A percentile compares a stretch with the other conserved stretches of the same genome.
phyloP scores from a whole-genome alignment of 192 early-diverging fungal genomes.

The Cetraspora pellucida region DNA sequence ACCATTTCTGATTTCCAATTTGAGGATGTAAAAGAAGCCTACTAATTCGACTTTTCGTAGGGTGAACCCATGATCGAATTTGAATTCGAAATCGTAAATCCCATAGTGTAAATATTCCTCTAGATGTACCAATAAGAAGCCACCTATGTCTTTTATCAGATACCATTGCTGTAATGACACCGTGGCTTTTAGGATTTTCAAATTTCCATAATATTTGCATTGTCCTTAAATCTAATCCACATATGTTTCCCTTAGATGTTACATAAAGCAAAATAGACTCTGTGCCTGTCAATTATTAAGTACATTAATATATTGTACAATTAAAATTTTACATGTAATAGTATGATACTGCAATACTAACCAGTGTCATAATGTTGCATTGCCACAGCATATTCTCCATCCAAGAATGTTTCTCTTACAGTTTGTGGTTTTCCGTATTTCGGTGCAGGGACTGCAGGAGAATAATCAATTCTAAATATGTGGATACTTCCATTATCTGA shows the following conservation, averaged over 20 bases:
- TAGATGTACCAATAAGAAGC: constrained; percentile 72
- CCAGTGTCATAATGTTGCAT: constrained; percentile 73
- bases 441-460: constrained; percentile 36
- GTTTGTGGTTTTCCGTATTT: constrained; percentile 69
- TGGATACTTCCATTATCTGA: constrained; percentile 84
- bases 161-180: constrained; percentile 69
- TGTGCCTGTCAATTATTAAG: constrained; percentile 33
- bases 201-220: constrained; percentile 71
- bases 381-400: constrained; percentile 61
- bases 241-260: constrained; percentile 70
- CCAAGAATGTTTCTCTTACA: constrained; percentile 57
- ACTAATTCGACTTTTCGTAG: constrained; percentile 63
- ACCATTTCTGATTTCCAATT: constrained; percentile 40
- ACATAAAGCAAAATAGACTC: constrained; percentile 71
- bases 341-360: constrained; percentile 24
- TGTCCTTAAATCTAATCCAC: constrained; percentile 70
- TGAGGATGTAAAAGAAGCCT: constrained; percentile 52
- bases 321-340: neutral
- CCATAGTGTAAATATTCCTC: constrained; percentile 76
- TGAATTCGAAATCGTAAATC: constrained; percentile 77
- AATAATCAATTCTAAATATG: constrained; percentile 62
- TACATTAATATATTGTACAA: neutral
- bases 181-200: constrained; percentile 56
- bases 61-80: constrained; percentile 77
- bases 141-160: constrained; percentile 63